Evolutionary conservation across 768 basidiomycete species (phyloP).

Genomic region (Mrakia gelida): DNA sequence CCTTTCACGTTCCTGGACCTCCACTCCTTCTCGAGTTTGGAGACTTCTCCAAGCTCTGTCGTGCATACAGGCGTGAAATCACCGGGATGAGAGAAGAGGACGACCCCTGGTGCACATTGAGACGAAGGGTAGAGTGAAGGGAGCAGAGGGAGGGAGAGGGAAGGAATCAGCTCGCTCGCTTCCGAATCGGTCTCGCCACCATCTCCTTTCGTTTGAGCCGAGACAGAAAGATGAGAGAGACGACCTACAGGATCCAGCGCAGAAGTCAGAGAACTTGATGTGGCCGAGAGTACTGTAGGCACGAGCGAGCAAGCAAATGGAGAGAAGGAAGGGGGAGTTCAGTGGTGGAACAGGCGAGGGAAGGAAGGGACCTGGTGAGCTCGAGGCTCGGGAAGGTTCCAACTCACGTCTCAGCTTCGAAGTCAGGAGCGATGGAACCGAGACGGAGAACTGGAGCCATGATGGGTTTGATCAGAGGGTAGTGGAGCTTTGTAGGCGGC

Average conservation of each 20-base stretch:
- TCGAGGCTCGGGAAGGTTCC: neutral
- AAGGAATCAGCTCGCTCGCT: neutral
- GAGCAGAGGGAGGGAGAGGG: neutral
- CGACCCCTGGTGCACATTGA: too few relatives aligned
- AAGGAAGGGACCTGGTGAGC: neutral
- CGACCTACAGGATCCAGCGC: neutral
- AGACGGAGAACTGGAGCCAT: slow-evolving; percentile 3
- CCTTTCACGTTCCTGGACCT: slow-evolving; percentile 5
- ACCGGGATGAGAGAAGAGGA: slow-evolving; percentile 1
- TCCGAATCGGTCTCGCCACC: neutral
- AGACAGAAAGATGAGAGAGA: neutral
- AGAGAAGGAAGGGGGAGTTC: neutral
- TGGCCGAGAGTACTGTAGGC: neutral
- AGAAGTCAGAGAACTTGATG: neutral
- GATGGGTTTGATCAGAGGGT: neutral
- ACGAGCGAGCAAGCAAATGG: neutral
- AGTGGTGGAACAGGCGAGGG: neutral
- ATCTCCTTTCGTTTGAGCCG: neutral
- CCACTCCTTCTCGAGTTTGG: slow-evolving; percentile 6
- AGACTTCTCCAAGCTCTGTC: neutral
- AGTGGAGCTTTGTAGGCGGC: neutral
- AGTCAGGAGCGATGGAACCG: neutral
- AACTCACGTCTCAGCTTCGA: neutral
- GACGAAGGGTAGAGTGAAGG: too few relatives aligned
- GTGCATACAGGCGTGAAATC: slow-evolving; percentile 5